Conservation (phyloP, 192 early-diverging fungal genomes). For the Powellomyces hirtus region DNA sequence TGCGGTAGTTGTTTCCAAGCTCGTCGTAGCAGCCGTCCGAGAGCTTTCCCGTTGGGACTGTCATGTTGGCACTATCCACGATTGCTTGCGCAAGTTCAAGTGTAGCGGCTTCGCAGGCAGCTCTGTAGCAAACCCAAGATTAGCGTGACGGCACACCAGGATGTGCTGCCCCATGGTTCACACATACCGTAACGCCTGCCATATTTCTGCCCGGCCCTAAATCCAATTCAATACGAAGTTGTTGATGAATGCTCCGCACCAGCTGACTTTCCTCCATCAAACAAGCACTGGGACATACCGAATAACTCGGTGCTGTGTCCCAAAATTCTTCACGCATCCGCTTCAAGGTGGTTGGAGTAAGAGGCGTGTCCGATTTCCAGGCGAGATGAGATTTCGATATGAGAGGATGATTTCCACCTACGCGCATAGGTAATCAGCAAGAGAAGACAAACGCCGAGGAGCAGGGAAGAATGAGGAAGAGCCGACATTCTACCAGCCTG, state of each 20-base stretch:
- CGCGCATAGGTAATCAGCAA: too few relatives aligned
- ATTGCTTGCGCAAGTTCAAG: constrained; percentile 58
- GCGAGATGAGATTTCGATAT: constrained; percentile 16
- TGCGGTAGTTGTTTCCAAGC: constrained; percentile 65
- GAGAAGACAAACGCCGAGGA: too few relatives aligned
- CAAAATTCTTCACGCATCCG: constrained; percentile 65
- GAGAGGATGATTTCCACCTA: constrained; percentile 28
- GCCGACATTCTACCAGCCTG: too few relatives aligned
- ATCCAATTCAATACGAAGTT: not conserved
- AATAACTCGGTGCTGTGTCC: constrained; percentile 72
- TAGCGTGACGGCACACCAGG: not conserved
- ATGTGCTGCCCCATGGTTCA: not conserved
- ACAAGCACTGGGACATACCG: constrained; percentile 45
- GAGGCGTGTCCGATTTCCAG: constrained; percentile 42
- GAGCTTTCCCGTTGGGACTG: constrained; percentile 67
- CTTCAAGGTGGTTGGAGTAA: constrained; percentile 42
- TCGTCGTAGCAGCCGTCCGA: constrained; percentile 80
- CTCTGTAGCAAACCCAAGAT: not conserved
- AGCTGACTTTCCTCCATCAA: not conserved
- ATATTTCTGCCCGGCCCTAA: constrained; percentile 68
- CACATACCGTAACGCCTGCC: constrained; percentile 67
- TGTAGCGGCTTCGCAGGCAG: constrained; percentile 54
- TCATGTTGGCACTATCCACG: constrained; percentile 65
- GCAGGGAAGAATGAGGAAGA: too few relatives aligned
- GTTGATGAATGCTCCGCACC: constrained; percentile 3